A percentile compares a stretch with the other conserved stretches of the same genome.
These are phyloP conservation scores for Viola odorata DNA, from an alignment of 345 rosid species.

Conservation along the genomic window DNA sequence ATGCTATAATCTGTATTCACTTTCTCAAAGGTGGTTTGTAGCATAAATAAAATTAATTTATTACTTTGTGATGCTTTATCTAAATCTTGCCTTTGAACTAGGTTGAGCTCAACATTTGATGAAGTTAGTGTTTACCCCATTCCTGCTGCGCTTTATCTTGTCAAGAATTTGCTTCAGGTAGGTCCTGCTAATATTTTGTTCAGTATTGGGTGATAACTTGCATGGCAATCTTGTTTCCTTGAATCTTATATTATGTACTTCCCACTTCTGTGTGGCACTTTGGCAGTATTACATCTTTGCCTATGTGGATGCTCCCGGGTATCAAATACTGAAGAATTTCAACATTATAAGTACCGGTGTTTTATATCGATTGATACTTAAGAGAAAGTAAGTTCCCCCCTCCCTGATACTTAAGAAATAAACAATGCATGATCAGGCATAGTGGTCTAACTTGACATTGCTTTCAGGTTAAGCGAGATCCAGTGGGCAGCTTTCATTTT, in stretches of 20 bases:
- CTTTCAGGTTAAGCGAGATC: slow-evolving; percentile 81
- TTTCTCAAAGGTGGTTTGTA: background rate
- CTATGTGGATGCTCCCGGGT: slow-evolving; percentile 93
- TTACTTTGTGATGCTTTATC: background rate
- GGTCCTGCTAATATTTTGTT: slow-evolving; percentile 11
- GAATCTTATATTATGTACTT: slow-evolving; percentile 9
- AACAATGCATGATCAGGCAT: background rate
- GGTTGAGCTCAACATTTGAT: slow-evolving; percentile 80
- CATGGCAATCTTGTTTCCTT: slow-evolving; percentile 5
- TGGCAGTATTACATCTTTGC: slow-evolving; percentile 96
- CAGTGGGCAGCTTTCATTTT: slow-evolving; percentile 96
- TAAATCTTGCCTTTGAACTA: slow-evolving; percentile 28
- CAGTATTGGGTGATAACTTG: background rate
- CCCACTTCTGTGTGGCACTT: slow-evolving; percentile 12
- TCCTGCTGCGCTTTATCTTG: slow-evolving; percentile 88
- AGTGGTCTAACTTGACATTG: background rate
- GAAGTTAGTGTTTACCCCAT: slow-evolving; percentile 90
- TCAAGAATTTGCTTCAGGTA: slow-evolving; percentile 97
- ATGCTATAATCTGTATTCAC: background rate
- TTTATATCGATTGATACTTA: slow-evolving; percentile 81
- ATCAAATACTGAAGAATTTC: slow-evolving; percentile 94
- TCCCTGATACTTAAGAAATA: slow-evolving; percentile 5
- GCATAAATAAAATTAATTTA: background rate
- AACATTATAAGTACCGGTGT: slow-evolving; percentile 94
- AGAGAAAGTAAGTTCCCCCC: slow-evolving; percentile 63